phyloP scores from a whole-genome alignment of 768 basidiomycete genomes.

The Termitomyces sp. region DNA sequence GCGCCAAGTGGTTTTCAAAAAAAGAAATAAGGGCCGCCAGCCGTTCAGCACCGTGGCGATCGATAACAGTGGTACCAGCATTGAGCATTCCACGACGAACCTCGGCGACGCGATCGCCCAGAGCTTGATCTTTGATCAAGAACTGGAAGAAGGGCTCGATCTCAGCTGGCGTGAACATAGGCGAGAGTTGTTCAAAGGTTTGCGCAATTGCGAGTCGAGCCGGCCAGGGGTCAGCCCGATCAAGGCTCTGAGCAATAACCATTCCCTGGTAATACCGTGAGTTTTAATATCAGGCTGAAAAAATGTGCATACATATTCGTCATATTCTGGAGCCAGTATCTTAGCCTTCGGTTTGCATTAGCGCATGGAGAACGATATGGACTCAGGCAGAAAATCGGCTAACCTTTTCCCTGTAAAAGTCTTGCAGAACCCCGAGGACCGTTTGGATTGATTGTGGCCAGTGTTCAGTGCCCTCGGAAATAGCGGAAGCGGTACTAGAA shows the following conservation, averaged over 20 bases:
- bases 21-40: slow-evolving; percentile 71
- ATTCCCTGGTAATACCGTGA: slow-evolving; percentile 59
- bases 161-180: slow-evolving; percentile 53
- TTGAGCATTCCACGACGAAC: slow-evolving; percentile 87
- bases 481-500: slow-evolving; percentile 58
- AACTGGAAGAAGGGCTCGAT: slow-evolving; percentile 78
- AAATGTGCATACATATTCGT: slow-evolving; percentile 66
- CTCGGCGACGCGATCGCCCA: slow-evolving; percentile 78
- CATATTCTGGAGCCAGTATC: slow-evolving; percentile 86
- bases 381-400: neutral
- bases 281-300: neutral
- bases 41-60: slow-evolving; percentile 68
- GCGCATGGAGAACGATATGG: neutral
- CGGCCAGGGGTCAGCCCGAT: slow-evolving; percentile 85
- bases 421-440: slow-evolving; percentile 51
- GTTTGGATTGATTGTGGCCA: slow-evolving; percentile 53
- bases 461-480: slow-evolving; percentile 71
- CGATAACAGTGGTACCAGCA: slow-evolving; percentile 78
- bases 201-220: slow-evolving; percentile 69
- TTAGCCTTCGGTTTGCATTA: slow-evolving; percentile 51
- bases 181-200: slow-evolving; percentile 63
- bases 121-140: slow-evolving; percentile 77
- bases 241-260: slow-evolving; percentile 83
- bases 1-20: slow-evolving; percentile 74
- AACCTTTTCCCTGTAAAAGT: slow-evolving; percentile 82